A percentile compares a stretch with the other conserved stretches of the same genome.
phyloP scores from a whole-genome alignment of 2,329 filamentous ascomycete species.

The Emydomyces testavorans region DNA sequence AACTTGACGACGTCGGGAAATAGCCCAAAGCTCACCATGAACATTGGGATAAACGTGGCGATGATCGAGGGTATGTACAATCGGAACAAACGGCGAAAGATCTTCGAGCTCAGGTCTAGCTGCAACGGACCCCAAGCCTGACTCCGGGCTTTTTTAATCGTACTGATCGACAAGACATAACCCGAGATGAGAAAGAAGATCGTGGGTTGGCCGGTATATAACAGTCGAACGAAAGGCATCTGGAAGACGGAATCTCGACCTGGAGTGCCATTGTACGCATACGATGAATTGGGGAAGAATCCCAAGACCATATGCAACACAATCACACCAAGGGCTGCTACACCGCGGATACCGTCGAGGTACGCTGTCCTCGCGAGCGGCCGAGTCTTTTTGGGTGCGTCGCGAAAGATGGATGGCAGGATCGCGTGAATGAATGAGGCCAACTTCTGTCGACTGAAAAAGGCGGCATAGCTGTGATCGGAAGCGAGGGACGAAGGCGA shows the following conservation, averaged over 20 bases:
- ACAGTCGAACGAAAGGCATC: conserved; percentile 30
- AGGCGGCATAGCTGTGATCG: conserved; percentile 1
- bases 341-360: conserved; percentile 21
- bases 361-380: conserved; percentile 18
- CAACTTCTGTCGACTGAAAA: conserved; percentile 4
- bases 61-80: conserved; percentile 35
- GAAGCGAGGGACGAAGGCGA: conserved; percentile 5
- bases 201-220: conserved; percentile 33
- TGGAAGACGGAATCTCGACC: conserved; percentile 25
- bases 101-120: conserved; percentile 32
- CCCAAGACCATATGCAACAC: conserved; percentile 14
- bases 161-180: conserved; percentile 34
- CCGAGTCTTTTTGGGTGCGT: conserved; percentile 4
- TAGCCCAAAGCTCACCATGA: conserved; percentile 21
- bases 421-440: conserved; percentile 6
- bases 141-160: conserved; percentile 27
- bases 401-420: conserved; percentile 3
- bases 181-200: conserved; percentile 41
- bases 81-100: conserved; percentile 35
- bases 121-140: conserved; percentile 23
- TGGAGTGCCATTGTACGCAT: conserved; percentile 12
- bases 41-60: conserved; percentile 31
- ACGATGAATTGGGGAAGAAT: conserved; percentile 14
- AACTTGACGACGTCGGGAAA: conserved; percentile 31
- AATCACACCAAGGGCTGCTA: conserved; percentile 19